Evolutionary conservation across 441 rosid species (phyloP), one percentile per base, ranked within the genome.

Genomic region (Daphne laureola): DNA sequence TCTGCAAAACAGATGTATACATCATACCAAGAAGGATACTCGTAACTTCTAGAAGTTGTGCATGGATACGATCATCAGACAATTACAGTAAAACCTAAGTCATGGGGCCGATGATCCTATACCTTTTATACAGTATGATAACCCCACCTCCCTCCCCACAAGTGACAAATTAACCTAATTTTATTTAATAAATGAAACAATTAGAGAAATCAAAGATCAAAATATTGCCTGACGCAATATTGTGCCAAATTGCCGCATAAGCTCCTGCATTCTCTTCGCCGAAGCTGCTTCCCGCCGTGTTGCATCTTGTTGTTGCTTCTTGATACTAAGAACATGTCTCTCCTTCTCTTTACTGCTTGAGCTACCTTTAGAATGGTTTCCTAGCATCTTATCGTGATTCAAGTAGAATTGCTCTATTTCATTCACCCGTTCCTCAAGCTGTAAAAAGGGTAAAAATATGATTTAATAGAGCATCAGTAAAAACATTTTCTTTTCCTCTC

Each of bases 221-320:
- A 35, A 45, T 43, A 47, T 59, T 63, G 64, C 96, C 80, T 91
- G 83, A 44, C 81, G 78, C 48, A 88, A 65, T 55, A 92, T 83
- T 18, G 86, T 73, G 62, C 84, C 89, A 18, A 93, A 78, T 27
- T 85, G 97, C 49, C 86, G 95, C 78, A 90, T 85, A 14, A 93
- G 97, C 62, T 89, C 97, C 54, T 87, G 89, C 99, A 83, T 93
- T 73, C 95, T 70, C 73, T 93, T 90, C 1, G 81, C 78, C 73
- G 96, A 90, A 56, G 78, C 93, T 14, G 88, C 92, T 57, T 87
- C 97, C 43, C 96, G 61, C 43, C 75, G 75, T 0, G 79, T 65
- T 0, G 92, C 90, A 51, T 87, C 96, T 63, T 69, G 78, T 55
- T 78, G 88, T 58, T 77, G 84, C 73, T 84, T 93, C 78, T 81